Percentiles rank a stretch among this genome's conserved stretches.
Conservation (phyloP, 768 basidiomycete genomes). For the Podaxis rugospora region DNA sequence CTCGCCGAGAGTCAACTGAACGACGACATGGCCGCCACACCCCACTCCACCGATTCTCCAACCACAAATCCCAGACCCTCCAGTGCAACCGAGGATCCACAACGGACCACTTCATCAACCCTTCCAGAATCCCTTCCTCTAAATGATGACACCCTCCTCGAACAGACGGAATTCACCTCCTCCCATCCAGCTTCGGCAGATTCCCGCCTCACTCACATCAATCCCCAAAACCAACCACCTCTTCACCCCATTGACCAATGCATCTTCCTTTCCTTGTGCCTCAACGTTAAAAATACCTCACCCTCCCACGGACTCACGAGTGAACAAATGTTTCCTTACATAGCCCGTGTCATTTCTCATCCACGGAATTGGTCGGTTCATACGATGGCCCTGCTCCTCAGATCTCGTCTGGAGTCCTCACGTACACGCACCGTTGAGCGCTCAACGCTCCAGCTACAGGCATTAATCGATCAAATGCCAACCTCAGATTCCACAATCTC, state of each 20-base stretch:
- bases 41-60: slow-evolving; percentile 10
- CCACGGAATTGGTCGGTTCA: slow-evolving; percentile 95
- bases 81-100: slow-evolving; percentile 8
- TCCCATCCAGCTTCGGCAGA: slow-evolving; percentile 46
- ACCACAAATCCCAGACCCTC: slow-evolving; percentile 9
- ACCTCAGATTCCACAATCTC: slow-evolving; percentile 69
- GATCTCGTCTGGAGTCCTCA: slow-evolving; percentile 84
- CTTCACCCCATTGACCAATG: slow-evolving; percentile 93
- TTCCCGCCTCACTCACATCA: slow-evolving; percentile 60
- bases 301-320: slow-evolving; percentile 86
- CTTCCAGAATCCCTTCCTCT: slow-evolving; percentile 79
- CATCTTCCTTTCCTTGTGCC: slow-evolving; percentile 85
- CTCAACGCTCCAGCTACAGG: slow-evolving; percentile 88
- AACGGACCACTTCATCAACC: slow-evolving; percentile 11
- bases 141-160: slow-evolving; percentile 95
- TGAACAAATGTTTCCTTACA: slow-evolving; percentile 92
- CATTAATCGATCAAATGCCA: slow-evolving; percentile 95
- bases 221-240: slow-evolving; percentile 80
- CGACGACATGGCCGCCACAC: slow-evolving; percentile 22
- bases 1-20: slow-evolving; percentile 79
- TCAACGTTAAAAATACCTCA: slow-evolving; percentile 86
- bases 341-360: slow-evolving; percentile 83
- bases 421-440: slow-evolving; percentile 93
- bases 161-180: slow-evolving; percentile 88
- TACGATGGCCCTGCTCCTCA: slow-evolving; percentile 92